Evolutionary conservation across 2,329 filamentous ascomycete genomes (phyloP).

Genomic region (Cladorrhinum sp.): DNA sequence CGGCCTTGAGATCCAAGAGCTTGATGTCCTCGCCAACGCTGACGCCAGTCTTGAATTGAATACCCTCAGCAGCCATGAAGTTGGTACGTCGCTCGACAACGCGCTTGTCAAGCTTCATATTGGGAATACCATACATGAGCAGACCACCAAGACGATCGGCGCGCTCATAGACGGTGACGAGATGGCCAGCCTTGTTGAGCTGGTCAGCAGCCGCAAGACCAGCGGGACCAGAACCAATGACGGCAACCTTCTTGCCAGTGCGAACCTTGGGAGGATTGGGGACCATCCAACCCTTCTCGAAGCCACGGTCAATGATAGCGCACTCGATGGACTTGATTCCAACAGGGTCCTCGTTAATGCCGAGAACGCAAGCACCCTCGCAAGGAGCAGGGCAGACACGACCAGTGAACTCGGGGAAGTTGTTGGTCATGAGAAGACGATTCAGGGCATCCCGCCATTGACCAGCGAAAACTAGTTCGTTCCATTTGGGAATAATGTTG

Average conservation of each 20-base stretch:
- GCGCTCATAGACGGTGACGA: conserved; percentile 87
- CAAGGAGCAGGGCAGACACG: conserved; percentile 96
- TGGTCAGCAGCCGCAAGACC: conserved; percentile 90
- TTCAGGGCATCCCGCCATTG: conserved; percentile 93
- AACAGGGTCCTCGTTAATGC: conserved; percentile 95
- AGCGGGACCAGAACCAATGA: conserved; percentile 89
- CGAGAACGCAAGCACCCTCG: conserved; percentile 91
- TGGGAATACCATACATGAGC: conserved; percentile 97
- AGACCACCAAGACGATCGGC: conserved; percentile 86
- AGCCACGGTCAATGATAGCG: conserved; percentile 94
- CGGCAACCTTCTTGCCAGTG: conserved; percentile 81
- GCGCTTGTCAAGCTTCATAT: conserved; percentile 99
- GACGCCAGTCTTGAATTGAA: conserved; percentile 76
- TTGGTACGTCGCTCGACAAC: conserved; percentile 93
- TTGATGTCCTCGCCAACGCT: conserved; percentile 73
- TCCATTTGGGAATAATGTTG: conserved; percentile 98
- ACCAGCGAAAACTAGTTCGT: conserved; percentile 71
- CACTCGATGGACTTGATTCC: conserved; percentile 99
- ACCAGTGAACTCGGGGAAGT: conserved; percentile 97
- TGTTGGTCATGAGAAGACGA: conserved; percentile 91
- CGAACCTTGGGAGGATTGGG: conserved; percentile 74
- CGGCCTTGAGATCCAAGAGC: conserved; percentile 67
- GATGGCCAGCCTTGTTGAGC: conserved; percentile 87
- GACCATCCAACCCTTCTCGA: conserved; percentile 98
- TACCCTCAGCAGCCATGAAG: conserved; percentile 87